Conservation (phyloP, 2,329 filamentous ascomycete genomes). For the Aureobasidium melanogenum region DNA sequence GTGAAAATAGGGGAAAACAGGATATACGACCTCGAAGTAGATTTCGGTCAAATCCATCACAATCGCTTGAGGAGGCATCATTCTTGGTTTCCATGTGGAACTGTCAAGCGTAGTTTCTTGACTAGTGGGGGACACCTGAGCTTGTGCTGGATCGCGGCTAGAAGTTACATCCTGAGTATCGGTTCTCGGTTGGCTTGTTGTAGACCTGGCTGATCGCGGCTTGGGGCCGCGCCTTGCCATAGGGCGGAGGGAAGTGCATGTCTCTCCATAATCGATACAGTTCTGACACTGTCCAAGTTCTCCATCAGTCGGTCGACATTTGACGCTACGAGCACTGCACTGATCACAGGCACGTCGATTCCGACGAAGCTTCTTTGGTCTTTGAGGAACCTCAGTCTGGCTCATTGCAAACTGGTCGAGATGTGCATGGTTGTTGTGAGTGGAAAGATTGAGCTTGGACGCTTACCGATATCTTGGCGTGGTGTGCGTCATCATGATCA, state of each 20-base stretch:
- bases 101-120: constrained; percentile 16
- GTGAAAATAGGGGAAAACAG: constrained; percentile 44
- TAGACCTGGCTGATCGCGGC: background rate
- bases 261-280: constrained; percentile 40
- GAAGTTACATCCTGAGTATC: background rate
- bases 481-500: background rate
- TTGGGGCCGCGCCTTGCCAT: constrained; percentile 26
- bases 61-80: constrained; percentile 23
- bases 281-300: constrained; percentile 40
- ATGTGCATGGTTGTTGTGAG: background rate
- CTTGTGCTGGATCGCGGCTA: background rate
- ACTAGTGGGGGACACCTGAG: background rate
- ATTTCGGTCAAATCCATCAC: constrained; percentile 37
- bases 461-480: background rate
- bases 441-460: background rate
- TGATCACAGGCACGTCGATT: constrained; percentile 29
- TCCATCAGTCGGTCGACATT: constrained; percentile 36
- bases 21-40: constrained; percentile 44
- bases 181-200: background rate
- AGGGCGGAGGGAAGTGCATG: constrained; percentile 41
- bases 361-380: constrained; percentile 14
- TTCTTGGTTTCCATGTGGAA: constrained; percentile 8
- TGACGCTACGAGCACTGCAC: constrained; percentile 37
- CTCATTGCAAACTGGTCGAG: background rate
- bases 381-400: background rate